Evolutionary conservation across 164 flowering plant species (phyloP).

Genomic region (Magnolia changhungtana): DNA sequence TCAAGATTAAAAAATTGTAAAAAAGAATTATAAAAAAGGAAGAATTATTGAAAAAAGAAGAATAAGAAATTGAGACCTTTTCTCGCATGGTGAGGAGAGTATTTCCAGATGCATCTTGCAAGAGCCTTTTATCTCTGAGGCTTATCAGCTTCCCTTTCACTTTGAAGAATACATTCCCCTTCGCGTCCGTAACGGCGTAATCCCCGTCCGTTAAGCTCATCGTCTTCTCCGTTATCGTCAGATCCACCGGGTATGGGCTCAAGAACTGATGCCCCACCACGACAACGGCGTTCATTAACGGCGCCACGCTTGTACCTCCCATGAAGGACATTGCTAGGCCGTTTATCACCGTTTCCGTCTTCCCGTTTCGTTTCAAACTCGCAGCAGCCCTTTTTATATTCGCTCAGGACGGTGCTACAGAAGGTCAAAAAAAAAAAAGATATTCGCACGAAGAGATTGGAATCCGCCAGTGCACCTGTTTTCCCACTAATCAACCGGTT

Average conservation of each 20-base stretch:
- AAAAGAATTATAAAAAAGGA: neutral
- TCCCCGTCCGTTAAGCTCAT: conserved; percentile 42
- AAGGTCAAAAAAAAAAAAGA: too few relatives aligned
- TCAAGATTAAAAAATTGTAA: too few relatives aligned
- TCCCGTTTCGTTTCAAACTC: neutral
- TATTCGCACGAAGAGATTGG: too few relatives aligned
- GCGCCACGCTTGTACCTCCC: neutral
- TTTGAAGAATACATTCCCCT: conserved; percentile 46
- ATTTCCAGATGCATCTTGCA: conserved; percentile 46
- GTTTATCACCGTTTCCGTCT: too few relatives aligned
- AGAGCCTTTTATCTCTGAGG: conserved; percentile 35
- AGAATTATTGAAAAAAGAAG: neutral
- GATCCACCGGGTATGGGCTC: conserved; percentile 44
- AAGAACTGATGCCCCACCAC: conserved; percentile 46
- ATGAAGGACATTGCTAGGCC: neutral
- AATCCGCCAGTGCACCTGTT: too few relatives aligned
- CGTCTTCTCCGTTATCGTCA: conserved; percentile 35
- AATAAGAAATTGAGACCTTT: conserved; percentile 29
- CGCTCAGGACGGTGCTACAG: too few relatives aligned
- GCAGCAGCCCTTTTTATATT: neutral
- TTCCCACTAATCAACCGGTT: too few relatives aligned
- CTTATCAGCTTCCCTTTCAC: conserved; percentile 36
- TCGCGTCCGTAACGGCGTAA: conserved; percentile 44
- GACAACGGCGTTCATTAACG: conserved; percentile 12
- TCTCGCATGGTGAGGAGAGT: conserved; percentile 44